Percentiles rank a stretch among this genome's conserved stretches.
Evolutionary conservation across 495 filamentous ascomycete genomes (phyloP).

Genomic region (Aeminium ludgeri): DNA sequence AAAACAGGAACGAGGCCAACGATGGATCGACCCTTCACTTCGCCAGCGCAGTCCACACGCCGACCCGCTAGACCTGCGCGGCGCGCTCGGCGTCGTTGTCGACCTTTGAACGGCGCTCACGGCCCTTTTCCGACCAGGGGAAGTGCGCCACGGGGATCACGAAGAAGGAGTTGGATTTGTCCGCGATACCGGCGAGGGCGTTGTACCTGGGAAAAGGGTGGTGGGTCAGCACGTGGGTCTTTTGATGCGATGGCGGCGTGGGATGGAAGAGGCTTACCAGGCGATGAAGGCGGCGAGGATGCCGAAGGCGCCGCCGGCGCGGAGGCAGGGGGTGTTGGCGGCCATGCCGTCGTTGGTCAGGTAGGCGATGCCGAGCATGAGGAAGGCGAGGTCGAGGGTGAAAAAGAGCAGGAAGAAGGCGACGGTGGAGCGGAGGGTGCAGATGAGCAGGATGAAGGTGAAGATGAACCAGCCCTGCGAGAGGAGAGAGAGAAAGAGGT

Average conservation of each 20-base stretch:
- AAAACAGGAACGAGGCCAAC: too few relatives aligned
- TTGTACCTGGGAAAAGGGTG: too few relatives aligned
- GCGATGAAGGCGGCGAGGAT: constrained; percentile 77
- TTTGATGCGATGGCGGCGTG: too few relatives aligned
- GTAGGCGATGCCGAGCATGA: constrained; percentile 67
- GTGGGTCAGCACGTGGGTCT: too few relatives aligned
- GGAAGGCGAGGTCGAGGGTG: constrained; percentile 79
- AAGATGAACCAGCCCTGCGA: constrained; percentile 91
- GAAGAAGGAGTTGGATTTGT: constrained; percentile 82
- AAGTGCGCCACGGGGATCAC: constrained; percentile 88
- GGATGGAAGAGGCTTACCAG: too few relatives aligned
- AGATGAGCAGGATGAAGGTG: constrained; percentile 72
- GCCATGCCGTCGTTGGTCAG: constrained; percentile 32
- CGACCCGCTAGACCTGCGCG: too few relatives aligned
- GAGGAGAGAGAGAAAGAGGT: background rate
- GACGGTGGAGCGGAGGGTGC: constrained; percentile 82
- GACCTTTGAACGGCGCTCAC: constrained; percentile 34
- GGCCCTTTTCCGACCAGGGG: constrained; percentile 86
- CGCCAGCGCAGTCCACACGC: too few relatives aligned
- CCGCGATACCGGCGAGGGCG: constrained; percentile 84
- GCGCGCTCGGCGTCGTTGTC: constrained; percentile 26
- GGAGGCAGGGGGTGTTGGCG: constrained; percentile 39
- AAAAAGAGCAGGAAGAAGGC: constrained; percentile 96
- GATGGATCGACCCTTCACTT: too few relatives aligned
- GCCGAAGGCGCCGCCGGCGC: constrained; percentile 78